phyloP scores from a whole-genome alignment of 768 basidiomycete species.

The Leccinum olivaceopallidum region DNA sequence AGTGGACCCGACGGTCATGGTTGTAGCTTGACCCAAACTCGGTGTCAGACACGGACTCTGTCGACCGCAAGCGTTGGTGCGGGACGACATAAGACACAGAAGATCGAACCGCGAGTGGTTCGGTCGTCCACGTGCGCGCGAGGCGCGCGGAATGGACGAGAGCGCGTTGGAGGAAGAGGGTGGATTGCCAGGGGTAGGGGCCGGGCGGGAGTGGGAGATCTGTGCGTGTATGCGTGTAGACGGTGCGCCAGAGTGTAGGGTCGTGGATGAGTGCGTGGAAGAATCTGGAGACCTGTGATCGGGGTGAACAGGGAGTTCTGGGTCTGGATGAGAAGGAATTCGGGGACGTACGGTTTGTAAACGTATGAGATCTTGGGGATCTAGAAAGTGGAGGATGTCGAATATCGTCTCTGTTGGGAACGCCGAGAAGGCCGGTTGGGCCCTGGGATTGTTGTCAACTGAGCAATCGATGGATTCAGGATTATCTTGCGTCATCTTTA shows the following conservation, averaged over 20 bases:
- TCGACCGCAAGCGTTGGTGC: background rate
- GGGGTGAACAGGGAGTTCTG: background rate
- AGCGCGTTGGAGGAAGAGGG: constrained; percentile 15
- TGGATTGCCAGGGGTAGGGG: constrained; percentile 24
- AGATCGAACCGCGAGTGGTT: constrained; percentile 10
- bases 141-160: constrained; percentile 21
- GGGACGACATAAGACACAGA: background rate
- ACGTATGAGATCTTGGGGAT: constrained; percentile 17
- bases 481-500: constrained; percentile 8
- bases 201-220: constrained; percentile 19
- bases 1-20: constrained; percentile 10
- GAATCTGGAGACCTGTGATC: constrained; percentile 17
- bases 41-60: background rate
- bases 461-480: background rate
- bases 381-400: constrained; percentile 7
- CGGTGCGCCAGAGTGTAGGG: constrained; percentile 13
- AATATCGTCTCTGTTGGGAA: constrained; percentile 22
- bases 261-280: constrained; percentile 15
- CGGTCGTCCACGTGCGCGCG: constrained; percentile 14
- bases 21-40: background rate
- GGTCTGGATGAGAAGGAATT: too few species aligned
- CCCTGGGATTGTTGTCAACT: background rate
- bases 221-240: constrained; percentile 7
- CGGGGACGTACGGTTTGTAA: constrained; percentile 13
- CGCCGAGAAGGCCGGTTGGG: background rate